Percentiles rank a stretch among this genome's conserved stretches.
Evolutionary conservation across 106 monocot species (phyloP).

Genomic region (Acorus gramineus): DNA sequence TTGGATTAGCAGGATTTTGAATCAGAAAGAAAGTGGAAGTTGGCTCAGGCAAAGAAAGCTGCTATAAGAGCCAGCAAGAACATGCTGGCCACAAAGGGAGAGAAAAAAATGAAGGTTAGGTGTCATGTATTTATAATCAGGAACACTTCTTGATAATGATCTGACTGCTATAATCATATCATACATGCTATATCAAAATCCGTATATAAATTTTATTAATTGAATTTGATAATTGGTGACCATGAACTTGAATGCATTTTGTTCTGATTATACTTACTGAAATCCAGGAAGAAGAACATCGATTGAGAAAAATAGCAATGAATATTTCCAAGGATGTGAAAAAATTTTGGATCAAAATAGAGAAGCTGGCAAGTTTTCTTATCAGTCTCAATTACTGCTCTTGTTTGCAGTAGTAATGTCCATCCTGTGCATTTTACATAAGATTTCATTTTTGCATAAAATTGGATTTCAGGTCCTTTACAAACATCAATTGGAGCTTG

Average conservation of each 20-base stretch:
- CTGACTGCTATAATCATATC: not conserved
- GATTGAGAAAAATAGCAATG: slow-evolving; percentile 64
- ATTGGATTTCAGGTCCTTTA: slow-evolving; percentile 64
- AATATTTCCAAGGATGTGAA: slow-evolving; percentile 98
- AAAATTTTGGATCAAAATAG: slow-evolving; percentile 96
- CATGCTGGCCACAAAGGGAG: slow-evolving; percentile 55
- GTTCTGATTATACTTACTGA: not conserved
- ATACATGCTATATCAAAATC: not conserved
- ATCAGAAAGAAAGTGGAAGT: slow-evolving; percentile 95
- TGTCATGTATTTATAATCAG: too few species aligned
- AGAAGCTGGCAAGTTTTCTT: slow-evolving; percentile 66
- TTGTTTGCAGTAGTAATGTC: not conserved
- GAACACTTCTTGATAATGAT: too few species aligned
- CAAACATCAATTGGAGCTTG: slow-evolving; percentile 86
- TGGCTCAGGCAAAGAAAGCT: slow-evolving; percentile 86
- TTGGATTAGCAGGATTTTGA: slow-evolving; percentile 68
- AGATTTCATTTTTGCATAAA: not conserved
- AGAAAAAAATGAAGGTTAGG: slow-evolving; percentile 86
- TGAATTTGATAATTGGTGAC: not conserved
- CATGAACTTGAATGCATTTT: not conserved
- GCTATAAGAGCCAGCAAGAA: slow-evolving; percentile 76
- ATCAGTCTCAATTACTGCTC: not conserved
- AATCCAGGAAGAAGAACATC: slow-evolving; percentile 85
- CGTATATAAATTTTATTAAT: not conserved
- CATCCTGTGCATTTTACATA: not conserved